Evolutionary conservation across 2,329 filamentous ascomycete species (phyloP).

Genomic region (Clarireedia homoeocarpa): DNA sequence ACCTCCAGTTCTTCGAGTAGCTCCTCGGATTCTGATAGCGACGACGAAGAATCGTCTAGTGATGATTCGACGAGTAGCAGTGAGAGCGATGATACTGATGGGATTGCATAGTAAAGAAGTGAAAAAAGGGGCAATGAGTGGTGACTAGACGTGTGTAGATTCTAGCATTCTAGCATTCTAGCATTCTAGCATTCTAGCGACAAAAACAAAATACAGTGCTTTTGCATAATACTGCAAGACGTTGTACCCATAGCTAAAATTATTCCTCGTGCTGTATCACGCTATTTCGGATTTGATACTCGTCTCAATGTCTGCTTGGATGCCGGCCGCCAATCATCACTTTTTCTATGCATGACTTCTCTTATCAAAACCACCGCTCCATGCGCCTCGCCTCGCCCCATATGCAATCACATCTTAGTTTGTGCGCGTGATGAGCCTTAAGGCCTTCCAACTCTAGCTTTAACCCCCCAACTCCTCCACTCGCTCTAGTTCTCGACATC

Average conservation of each 20-base stretch:
- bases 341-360: neutral
- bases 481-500: neutral
- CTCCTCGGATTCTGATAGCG: constrained; percentile 16
- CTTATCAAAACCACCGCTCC: neutral
- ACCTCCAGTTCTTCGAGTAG: constrained; percentile 18
- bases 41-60: constrained; percentile 8
- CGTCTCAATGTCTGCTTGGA: neutral
- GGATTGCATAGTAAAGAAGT: neutral
- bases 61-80: constrained; percentile 3
- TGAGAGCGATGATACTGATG: constrained; percentile 4
- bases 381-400: neutral
- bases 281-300: neutral
- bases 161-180: neutral
- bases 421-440: neutral
- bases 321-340: neutral
- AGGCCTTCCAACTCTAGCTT: neutral
- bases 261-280: neutral
- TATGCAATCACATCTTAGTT: constrained; percentile 4
- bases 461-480: neutral
- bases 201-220: too few relatives aligned
- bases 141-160: neutral
- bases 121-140: neutral
- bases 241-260: neutral
- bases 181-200: neutral
- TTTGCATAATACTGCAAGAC: too few relatives aligned